Conservation (phyloP, 2,329 filamentous ascomycete genomes). For the Sarocladiaceae sp. region DNA sequence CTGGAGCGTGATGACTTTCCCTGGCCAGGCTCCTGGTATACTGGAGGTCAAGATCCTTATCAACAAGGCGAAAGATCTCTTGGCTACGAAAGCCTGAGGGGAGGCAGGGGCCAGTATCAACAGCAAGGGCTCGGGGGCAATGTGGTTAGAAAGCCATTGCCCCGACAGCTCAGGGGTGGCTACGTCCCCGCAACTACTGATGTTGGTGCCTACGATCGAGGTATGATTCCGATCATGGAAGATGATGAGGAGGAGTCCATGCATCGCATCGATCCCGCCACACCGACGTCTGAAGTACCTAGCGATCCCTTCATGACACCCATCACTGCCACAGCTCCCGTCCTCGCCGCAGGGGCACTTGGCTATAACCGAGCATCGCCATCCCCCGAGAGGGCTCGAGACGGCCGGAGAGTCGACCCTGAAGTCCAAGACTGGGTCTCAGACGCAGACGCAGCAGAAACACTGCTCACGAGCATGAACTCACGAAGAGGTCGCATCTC, state of each 20-base stretch:
- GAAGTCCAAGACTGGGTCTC: constrained; percentile 57
- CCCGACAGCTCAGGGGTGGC: constrained; percentile 23
- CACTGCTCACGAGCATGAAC: constrained; percentile 43
- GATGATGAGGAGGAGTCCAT: constrained; percentile 48
- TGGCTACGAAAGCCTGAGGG: constrained; percentile 48
- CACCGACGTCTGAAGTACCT: constrained; percentile 30
- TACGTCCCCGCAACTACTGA: constrained; percentile 29
- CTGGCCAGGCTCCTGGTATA: constrained; percentile 38
- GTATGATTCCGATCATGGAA: constrained; percentile 56
- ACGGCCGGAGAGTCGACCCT: constrained; percentile 32
- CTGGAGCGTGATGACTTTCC: constrained; percentile 29
- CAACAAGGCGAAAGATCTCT: constrained; percentile 34
- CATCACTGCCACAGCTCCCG: constrained; percentile 17
- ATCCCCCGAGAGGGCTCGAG: constrained; percentile 28
- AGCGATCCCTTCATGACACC: constrained; percentile 51
- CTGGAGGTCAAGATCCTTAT: constrained; percentile 40
- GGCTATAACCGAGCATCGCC: background rate
- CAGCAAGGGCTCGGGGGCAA: constrained; percentile 10
- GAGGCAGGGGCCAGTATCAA: constrained; percentile 15
- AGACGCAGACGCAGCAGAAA: constrained; percentile 51
- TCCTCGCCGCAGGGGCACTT: background rate
- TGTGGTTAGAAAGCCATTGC: constrained; percentile 27
- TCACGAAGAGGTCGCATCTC: constrained; percentile 30
- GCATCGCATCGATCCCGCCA: constrained; percentile 21
- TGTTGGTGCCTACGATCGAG: constrained; percentile 7